These are phyloP conservation scores for Inga leiocalycina DNA, from an alignment of 306 rosid genomes.

Conservation along the genomic window DNA sequence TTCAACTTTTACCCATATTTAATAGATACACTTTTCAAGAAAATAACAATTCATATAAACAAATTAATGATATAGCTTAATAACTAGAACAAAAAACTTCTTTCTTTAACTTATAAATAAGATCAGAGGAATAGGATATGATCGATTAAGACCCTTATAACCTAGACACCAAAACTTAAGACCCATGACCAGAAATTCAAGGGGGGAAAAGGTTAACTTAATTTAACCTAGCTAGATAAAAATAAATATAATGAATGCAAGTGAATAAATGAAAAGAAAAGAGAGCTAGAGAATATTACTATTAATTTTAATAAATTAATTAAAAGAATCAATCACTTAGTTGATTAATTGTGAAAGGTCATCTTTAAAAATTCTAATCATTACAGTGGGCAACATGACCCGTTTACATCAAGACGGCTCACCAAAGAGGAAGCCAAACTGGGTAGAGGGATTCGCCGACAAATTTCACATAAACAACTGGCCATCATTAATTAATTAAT, in stretches of 20 bases:
- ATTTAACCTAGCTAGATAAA: background rate
- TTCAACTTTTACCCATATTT: no score
- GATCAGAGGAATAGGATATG: no score
- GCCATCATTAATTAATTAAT: background rate
- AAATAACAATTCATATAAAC: no score
- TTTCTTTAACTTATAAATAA: no score
- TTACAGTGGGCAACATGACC: background rate
- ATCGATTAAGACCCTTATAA: background rate
- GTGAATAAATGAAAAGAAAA: background rate
- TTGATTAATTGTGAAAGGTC: conserved; percentile 20
- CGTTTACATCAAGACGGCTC: conserved; percentile 10
- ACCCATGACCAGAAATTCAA: background rate
- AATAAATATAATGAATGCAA: background rate
- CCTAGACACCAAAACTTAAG: background rate
- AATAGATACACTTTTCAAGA: no score
- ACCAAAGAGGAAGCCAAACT: conserved; percentile 13
- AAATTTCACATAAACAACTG: conserved; percentile 22
- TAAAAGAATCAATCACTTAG: background rate
- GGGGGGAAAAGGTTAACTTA: background rate
- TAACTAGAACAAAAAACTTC: no score
- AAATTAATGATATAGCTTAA: no score
- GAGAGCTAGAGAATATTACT: background rate
- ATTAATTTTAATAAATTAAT: background rate
- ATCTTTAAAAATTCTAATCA: background rate
- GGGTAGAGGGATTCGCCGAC: conserved; percentile 45